Percentiles rank a stretch among this genome's conserved stretches.
phyloP scores from a whole-genome alignment of 805 yeast genomes.

The Starmerella cellae region DNA sequence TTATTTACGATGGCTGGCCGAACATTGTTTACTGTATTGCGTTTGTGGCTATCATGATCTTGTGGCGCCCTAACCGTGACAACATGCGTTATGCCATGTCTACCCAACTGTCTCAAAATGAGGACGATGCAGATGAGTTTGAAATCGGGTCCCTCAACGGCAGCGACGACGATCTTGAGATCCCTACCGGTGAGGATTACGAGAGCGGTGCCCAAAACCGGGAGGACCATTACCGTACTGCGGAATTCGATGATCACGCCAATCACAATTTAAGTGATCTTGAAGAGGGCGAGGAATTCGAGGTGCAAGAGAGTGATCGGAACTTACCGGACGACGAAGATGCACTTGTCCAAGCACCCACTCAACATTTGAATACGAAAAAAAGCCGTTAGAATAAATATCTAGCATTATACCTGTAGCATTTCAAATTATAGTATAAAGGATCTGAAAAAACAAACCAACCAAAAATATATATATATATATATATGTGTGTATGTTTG shows the following conservation, averaged over 20 bases:
- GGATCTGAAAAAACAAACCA: too few species aligned
- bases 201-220: conserved; percentile 4
- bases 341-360: conserved; percentile 19
- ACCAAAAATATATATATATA: too few species aligned
- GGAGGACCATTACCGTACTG: background rate
- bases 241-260: conserved; percentile 14
- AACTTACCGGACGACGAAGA: conserved; percentile 14
- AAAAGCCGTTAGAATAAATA: background rate
- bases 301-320: conserved; percentile 4
- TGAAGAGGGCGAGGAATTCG: conserved; percentile 19
- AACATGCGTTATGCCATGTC: conserved; percentile 91
- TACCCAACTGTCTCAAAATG: conserved; percentile 72
- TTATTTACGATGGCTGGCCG: conserved; percentile 89
- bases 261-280: conserved; percentile 18
- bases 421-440: too few species aligned
- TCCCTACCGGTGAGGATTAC: conserved; percentile 24
- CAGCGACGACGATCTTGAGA: conserved; percentile 23
- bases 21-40: conserved; percentile 73
- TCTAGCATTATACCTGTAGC: too few species aligned
- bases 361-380: conserved; percentile 3
- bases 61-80: conserved; percentile 97
- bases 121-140: conserved; percentile 51
- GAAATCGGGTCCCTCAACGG: conserved; percentile 43
- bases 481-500: too few species aligned
- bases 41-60: conserved; percentile 68